Evolutionary conservation across 768 basidiomycete species (phyloP), one percentile per base, ranked within the genome.

Genomic region (Lentinula guzmanii): DNA sequence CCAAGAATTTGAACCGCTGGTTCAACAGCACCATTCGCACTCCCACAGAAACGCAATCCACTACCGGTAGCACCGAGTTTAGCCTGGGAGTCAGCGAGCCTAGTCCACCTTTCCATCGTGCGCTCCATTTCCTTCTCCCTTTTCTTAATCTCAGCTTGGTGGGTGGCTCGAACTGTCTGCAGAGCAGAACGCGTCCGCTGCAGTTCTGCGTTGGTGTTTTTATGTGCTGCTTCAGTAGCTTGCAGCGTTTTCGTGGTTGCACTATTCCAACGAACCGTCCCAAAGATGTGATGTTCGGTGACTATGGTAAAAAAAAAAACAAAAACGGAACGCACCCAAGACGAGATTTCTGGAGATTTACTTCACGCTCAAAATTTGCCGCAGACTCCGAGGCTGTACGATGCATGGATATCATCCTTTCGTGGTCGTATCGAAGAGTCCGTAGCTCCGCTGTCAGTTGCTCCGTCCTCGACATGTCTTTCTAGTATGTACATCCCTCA

Each of bases 381-480:
- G 84, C 81, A 28, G 75, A 81, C 52, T 91, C 91, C 4, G 74
- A 77, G 11, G 84, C 81, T 9, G 77, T 69, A 16, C 77, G 76
- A 68, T 92, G 79, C 81, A 92, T 85, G 1, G 83, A 81, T 37
- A 75, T 74, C 62, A 93, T 77, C 11, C 93, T 82, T 68, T 93
- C 91, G 62, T 91, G 80, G 65, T 95, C 93, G 63, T 95, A 94
- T 2, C 84, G 82, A 1, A 93, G 75, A 1, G 90, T 93, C 24
- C 90, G 80, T 16, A 90, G 71, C 66, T 90, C 91, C 0, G 89
- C 86, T 0, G 85, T 81, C 5, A 93, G 66, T 10, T 90, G 85
- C 68, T 95, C 93, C 39, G 87, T 85, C n/a, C 85, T 78, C 9
- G 82, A 76, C 85, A 93, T 89, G 70, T 95, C 93, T 68, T 86